Conservation (phyloP, 2,329 filamentous ascomycete species). For the Colletotrichum sp. region DNA sequence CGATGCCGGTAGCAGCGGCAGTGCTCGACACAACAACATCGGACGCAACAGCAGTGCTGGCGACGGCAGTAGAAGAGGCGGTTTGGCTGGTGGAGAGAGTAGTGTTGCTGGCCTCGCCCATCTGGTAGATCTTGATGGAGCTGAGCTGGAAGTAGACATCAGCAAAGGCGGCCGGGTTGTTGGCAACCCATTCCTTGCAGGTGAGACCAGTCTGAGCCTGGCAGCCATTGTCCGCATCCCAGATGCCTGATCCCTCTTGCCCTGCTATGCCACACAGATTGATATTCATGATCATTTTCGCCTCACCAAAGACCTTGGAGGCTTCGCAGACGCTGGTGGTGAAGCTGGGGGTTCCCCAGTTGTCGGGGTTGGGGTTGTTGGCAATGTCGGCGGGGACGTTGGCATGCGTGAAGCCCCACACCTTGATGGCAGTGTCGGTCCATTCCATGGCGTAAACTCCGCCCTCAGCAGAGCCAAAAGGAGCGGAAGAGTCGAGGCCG, state of each 20-base stretch:
- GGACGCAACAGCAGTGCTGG: not conserved
- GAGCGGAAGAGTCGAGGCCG: conserved; percentile 40
- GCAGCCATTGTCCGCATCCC: conserved; percentile 28
- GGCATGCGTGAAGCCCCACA: conserved; percentile 69
- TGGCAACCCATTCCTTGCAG: conserved; percentile 42
- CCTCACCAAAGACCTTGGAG: conserved; percentile 30
- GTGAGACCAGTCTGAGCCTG: conserved; percentile 23
- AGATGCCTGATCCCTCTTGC: conserved; percentile 32
- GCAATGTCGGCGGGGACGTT: conserved; percentile 58
- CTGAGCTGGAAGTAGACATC: conserved; percentile 52
- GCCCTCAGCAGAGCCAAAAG: conserved; percentile 41
- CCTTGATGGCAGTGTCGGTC: conserved; percentile 62
- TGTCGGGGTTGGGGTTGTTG: conserved; percentile 27
- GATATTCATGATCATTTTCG: conserved; percentile 31
- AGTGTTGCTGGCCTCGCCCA: not conserved
- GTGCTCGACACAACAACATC: not conserved
- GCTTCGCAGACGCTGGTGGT: conserved; percentile 29
- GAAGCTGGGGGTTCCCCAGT: conserved; percentile 31
- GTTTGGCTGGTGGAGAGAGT: not conserved
- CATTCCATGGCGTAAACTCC: conserved; percentile 63
- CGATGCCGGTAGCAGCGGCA: not conserved
- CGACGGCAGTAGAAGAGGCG: not conserved
- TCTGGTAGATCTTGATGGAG: conserved; percentile 36
- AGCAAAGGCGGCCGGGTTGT: conserved; percentile 38
- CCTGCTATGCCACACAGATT: conserved; percentile 74